Base-by-base conservation (phyloP, 2,329 filamentous ascomycete genomes). In the Exserohilum rostratum region DNA sequence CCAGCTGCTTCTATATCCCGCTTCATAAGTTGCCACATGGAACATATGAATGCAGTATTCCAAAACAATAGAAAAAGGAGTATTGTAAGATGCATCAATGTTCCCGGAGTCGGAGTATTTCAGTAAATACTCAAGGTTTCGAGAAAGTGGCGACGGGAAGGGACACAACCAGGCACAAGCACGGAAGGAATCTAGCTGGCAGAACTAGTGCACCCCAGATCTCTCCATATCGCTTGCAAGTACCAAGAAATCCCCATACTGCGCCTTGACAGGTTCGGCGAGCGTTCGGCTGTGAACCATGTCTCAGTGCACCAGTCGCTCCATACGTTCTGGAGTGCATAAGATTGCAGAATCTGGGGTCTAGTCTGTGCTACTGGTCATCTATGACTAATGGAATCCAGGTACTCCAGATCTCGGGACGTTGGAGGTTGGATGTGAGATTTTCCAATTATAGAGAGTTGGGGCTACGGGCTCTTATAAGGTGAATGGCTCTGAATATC, bases 281-380 rank as follows among this genome's bases (percentile, higher is more conserved):
- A 47, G 48, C 49, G 40, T 31, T 49, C 50, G 53, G 50, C 46
- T 56, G 52, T 40, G 46, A 51, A 44, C 48, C 50, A 55, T 62
- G 59, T 58, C 56, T 66, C 50, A 44, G 42, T 53, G 38, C 50
- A 37, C 43, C 55, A 42, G 53, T 58, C 57, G 58, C 52, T 61
- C 62, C 43, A 55, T 46, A 61, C 59, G 63, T 62, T 67, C 67
- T 68, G 61, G 66, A 65, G 53, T 61, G 57, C 60, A 55, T 69
- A 70, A 49, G 67, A 66, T 65, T 70, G 65, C 69, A 58, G 65
- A 61, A 64, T 46, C 33, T 15, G 39, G 37, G 57, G 50, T 51
- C 63, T 65, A 67, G 67, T 60, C 46, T 44, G 44, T 47, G 42
- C 49, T 29, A 60, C 48, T 20, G 35, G 52, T n/a, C 13, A 50